phyloP scores from a whole-genome alignment of 2,329 filamentous ascomycete genomes.

The Falciphora oryzae region DNA sequence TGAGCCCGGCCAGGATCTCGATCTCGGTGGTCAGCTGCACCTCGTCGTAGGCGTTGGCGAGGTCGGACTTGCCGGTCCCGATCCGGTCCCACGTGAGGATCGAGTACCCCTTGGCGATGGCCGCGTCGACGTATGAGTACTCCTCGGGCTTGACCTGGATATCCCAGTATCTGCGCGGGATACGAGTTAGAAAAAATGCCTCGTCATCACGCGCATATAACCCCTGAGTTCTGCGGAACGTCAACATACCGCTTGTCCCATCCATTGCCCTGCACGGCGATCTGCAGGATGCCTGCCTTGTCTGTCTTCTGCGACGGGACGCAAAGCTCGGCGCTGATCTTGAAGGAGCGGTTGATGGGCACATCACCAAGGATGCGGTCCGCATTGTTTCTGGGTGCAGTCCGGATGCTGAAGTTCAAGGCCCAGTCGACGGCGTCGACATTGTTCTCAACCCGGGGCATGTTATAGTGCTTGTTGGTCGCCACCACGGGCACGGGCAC shows the following conservation, averaged over 20 bases:
- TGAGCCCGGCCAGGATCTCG: conserved; percentile 31
- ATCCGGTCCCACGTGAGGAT: conserved; percentile 34
- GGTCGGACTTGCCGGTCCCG: conserved; percentile 29
- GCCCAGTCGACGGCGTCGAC: conserved; percentile 7
- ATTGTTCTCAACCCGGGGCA: conserved; percentile 6
- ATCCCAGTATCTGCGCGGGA: conserved; percentile 23
- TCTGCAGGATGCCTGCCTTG: conserved; percentile 24
- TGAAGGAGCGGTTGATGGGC: conserved; percentile 1
- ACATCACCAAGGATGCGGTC: conserved; percentile 14
- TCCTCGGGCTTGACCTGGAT: conserved; percentile 22
- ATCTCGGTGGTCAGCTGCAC: conserved; percentile 33
- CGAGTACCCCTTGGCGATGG: conserved; percentile 29
- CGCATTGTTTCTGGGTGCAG: conserved; percentile 11
- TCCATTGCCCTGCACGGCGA: conserved; percentile 29
- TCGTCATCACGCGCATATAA: too few relatives aligned
- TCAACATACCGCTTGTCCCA: not conserved
- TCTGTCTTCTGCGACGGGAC: conserved; percentile 10
- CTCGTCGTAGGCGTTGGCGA: conserved; percentile 31
- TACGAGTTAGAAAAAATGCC: too few relatives aligned
- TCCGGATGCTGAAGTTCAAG: conserved; percentile 14
- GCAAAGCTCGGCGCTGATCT: conserved; percentile 17
- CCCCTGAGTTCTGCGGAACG: not conserved
- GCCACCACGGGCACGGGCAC: too few relatives aligned
- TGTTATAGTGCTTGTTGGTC: conserved; percentile 1
- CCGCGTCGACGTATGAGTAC: conserved; percentile 31